phyloP scores from a whole-genome alignment of 768 basidiomycete species.

The Tephrocybe sp. region DNA sequence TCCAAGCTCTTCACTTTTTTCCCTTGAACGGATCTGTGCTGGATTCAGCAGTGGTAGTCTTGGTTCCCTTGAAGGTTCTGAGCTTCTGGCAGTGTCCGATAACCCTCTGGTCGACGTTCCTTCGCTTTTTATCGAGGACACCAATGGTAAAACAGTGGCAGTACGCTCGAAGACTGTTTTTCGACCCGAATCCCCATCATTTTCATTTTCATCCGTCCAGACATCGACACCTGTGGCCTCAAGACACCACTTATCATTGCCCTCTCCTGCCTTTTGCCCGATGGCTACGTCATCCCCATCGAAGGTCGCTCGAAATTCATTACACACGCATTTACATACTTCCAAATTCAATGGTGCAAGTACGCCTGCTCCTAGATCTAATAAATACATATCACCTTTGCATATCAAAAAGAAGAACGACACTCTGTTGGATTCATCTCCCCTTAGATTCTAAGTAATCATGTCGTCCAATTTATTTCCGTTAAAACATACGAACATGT shows the following conservation, averaged over 20 bases:
- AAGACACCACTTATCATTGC: conserved; percentile 2
- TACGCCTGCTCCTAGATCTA: conserved; percentile 1
- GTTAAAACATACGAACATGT: not conserved
- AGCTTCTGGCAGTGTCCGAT: not conserved
- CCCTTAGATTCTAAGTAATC: not conserved
- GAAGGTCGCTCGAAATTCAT: not conserved
- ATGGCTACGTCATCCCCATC: conserved; percentile 1
- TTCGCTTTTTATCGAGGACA: not conserved
- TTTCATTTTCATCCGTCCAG: conserved; percentile 1
- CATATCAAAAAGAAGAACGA: conserved; percentile 11
- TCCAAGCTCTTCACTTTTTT: conserved; percentile 16
- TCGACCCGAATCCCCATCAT: conserved; percentile 2
- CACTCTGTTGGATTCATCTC: not conserved
- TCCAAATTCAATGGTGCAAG: not conserved
- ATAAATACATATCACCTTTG: conserved; percentile 9
- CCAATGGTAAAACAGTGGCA: not conserved
- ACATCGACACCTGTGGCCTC: conserved; percentile 8
- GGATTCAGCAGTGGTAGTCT: conserved; percentile 32
- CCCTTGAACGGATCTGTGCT: conserved; percentile 22
- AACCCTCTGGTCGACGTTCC: not conserved
- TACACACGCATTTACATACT: not conserved
- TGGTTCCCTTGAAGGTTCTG: conserved; percentile 27
- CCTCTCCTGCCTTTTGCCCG: conserved; percentile 2
- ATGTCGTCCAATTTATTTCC: not conserved
- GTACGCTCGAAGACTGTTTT: not conserved